Evolutionary conservation across 1,284 basidiomycete species (phyloP).

Genomic region (Abortiporus biennis): DNA sequence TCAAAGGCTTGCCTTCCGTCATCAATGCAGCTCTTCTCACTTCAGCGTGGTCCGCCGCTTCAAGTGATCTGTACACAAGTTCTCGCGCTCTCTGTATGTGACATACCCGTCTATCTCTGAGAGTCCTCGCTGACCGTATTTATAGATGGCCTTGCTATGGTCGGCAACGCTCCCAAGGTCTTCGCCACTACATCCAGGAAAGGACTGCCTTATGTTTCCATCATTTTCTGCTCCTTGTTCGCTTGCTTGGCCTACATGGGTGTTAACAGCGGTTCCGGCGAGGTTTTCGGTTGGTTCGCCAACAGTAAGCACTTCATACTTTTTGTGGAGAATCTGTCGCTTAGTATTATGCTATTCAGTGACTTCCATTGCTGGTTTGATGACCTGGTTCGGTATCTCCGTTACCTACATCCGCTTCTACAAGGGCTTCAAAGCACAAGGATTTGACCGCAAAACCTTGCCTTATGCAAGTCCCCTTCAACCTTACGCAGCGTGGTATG

Average conservation of each 20-base stretch:
- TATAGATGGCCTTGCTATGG: slow-evolving; percentile 68
- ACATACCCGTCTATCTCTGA: not conserved
- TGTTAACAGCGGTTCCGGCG: slow-evolving; percentile 51
- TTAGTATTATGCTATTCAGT: slow-evolving; percentile 9
- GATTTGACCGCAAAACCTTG: slow-evolving; percentile 57
- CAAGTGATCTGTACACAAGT: slow-evolving; percentile 77
- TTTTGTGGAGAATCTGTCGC: too few relatives aligned
- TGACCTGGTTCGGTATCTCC: slow-evolving; percentile 84
- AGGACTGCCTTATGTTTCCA: slow-evolving; percentile 74
- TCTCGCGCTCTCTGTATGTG: slow-evolving; percentile 74
- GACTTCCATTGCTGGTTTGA: slow-evolving; percentile 46
- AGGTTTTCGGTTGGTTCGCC: slow-evolving; percentile 55
- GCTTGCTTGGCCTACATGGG: slow-evolving; percentile 70
- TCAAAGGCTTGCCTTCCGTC: slow-evolving; percentile 75
- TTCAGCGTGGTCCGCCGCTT: slow-evolving; percentile 84
- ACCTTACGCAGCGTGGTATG: slow-evolving; percentile 73
- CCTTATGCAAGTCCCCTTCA: slow-evolving; percentile 65
- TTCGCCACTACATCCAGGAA: slow-evolving; percentile 63
- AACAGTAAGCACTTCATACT: slow-evolving; percentile 40
- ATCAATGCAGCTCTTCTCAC: slow-evolving; percentile 86
- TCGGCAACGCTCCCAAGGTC: slow-evolving; percentile 75
- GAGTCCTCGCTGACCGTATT: not conserved
- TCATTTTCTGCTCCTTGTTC: slow-evolving; percentile 69
- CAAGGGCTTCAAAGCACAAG: slow-evolving; percentile 69
- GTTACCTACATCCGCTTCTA: slow-evolving; percentile 82